Percentiles rank a stretch among this genome's conserved stretches.
phyloP scores from a whole-genome alignment of 805 yeast species.

The Brettanomyces anomalus region DNA sequence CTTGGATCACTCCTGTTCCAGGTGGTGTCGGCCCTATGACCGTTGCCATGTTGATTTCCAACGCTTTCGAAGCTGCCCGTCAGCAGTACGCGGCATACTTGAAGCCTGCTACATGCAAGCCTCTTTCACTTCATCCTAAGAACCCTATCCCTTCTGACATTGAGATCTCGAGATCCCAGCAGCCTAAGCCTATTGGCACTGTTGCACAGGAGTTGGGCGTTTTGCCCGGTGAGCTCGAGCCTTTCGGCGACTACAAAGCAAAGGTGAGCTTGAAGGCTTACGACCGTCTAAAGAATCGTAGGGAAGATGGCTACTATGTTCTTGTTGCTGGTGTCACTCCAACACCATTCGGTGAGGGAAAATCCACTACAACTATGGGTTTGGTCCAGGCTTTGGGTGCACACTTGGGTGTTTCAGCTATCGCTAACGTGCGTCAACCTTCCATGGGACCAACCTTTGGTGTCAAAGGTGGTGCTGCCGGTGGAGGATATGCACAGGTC shows the following conservation, averaged over 20 bases:
- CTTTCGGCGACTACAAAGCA: conserved; percentile 69
- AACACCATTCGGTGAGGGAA: conserved; percentile 81
- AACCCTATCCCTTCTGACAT: conserved; percentile 76
- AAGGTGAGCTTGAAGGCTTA: conserved; percentile 59
- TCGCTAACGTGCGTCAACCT: conserved; percentile 82
- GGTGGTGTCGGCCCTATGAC: conserved; percentile 95
- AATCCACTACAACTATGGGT: conserved; percentile 78
- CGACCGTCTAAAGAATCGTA: conserved; percentile 49
- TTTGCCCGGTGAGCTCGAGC: conserved; percentile 59
- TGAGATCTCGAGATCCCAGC: conserved; percentile 68
- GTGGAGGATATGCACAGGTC: conserved; percentile 83
- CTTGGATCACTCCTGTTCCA: conserved; percentile 77
- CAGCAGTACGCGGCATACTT: conserved; percentile 21
- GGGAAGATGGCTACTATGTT: conserved; percentile 60
- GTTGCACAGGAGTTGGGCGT: conserved; percentile 67
- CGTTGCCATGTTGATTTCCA: conserved; percentile 70
- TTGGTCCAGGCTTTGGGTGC: conserved; percentile 76
- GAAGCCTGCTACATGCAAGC: conserved; percentile 33
- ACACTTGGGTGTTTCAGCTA: conserved; percentile 55
- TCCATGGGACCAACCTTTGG: conserved; percentile 88
- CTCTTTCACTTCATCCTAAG: conserved; percentile 47
- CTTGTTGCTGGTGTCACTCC: conserved; percentile 81
- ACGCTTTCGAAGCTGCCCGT: conserved; percentile 63
- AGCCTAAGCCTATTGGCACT: conserved; percentile 59
- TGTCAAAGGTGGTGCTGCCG: conserved; percentile 87